Evolutionary conservation across 1,284 basidiomycete genomes (phyloP).

Genomic region (Cryptococcus depauperatus): DNA sequence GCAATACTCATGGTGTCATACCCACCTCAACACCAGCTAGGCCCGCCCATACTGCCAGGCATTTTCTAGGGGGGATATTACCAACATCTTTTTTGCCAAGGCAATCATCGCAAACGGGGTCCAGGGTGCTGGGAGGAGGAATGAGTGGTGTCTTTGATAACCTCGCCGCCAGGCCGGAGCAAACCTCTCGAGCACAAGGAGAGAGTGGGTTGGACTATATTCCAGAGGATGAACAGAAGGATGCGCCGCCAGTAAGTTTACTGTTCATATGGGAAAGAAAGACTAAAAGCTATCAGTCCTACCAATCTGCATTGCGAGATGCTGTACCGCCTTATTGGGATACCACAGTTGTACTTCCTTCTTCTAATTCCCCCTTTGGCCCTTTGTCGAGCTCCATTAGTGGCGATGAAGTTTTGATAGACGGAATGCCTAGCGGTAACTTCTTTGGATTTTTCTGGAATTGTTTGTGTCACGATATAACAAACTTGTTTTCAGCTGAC

Average conservation of each 20-base stretch:
- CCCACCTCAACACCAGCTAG: conserved; percentile 51
- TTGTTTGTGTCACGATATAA: conserved; percentile 17
- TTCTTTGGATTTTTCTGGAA: conserved; percentile 47
- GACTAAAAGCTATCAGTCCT: conserved; percentile 54
- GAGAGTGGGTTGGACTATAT: conserved; percentile 56
- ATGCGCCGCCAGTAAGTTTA: conserved; percentile 68
- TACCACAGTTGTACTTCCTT: conserved; percentile 73
- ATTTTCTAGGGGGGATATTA: conserved; percentile 59
- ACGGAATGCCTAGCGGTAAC: conserved; percentile 53
- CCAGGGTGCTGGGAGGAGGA: conserved; percentile 51
- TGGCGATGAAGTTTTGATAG: conserved; percentile 52
- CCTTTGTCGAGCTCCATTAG: conserved; percentile 44
- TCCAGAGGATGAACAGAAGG: conserved; percentile 72
- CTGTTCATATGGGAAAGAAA: not conserved
- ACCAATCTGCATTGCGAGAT: conserved; percentile 80
- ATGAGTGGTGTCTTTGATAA: conserved; percentile 97
- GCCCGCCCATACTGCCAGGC: conserved; percentile 51
- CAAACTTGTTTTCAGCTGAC: not conserved
- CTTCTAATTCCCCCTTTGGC: conserved; percentile 45
- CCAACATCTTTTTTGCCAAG: conserved; percentile 62
- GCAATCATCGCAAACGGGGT: conserved; percentile 30
- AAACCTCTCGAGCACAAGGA: conserved; percentile 46
- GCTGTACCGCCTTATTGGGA: conserved; percentile 96
- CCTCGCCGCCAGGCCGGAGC: conserved; percentile 77
- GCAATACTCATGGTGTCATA: conserved; percentile 70